Conservation (phyloP, 495 filamentous ascomycete genomes). For the Bathelium albidoporum region DNA sequence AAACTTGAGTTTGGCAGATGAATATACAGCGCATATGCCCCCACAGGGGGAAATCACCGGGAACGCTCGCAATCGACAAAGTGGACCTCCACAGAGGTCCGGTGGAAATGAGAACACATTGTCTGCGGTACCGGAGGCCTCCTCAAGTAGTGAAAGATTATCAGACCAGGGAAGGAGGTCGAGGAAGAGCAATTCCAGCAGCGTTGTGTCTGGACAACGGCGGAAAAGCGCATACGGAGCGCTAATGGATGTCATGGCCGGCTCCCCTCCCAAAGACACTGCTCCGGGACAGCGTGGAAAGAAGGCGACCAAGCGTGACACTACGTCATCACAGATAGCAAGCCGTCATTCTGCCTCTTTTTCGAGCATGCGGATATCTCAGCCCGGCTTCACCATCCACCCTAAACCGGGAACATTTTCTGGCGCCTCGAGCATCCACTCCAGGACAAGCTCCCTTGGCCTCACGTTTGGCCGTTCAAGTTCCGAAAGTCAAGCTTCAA, state of each 20-base stretch:
- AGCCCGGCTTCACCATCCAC: neutral
- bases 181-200: neutral
- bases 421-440: neutral
- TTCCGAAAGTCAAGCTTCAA: neutral
- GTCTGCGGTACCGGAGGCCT: neutral
- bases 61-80: neutral
- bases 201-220: neutral
- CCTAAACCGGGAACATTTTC: neutral
- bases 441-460: neutral
- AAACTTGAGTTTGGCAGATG: constrained; percentile 51
- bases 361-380: neutral
- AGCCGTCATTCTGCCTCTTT: neutral
- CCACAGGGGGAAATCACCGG: constrained; percentile 45
- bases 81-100: neutral
- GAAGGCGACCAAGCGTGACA: neutral
- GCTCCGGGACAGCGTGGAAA: neutral
- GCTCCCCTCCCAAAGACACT: neutral
- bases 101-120: neutral
- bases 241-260: neutral
- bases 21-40: constrained; percentile 54
- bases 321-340: neutral
- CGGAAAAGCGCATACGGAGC: neutral
- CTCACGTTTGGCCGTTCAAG: neutral
- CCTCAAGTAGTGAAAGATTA: neutral
- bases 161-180: neutral